These are phyloP conservation scores for Syncephalastrum racemosum DNA, from an alignment of 371 early-diverging fungal genomes.

Conservation along the genomic window DNA sequence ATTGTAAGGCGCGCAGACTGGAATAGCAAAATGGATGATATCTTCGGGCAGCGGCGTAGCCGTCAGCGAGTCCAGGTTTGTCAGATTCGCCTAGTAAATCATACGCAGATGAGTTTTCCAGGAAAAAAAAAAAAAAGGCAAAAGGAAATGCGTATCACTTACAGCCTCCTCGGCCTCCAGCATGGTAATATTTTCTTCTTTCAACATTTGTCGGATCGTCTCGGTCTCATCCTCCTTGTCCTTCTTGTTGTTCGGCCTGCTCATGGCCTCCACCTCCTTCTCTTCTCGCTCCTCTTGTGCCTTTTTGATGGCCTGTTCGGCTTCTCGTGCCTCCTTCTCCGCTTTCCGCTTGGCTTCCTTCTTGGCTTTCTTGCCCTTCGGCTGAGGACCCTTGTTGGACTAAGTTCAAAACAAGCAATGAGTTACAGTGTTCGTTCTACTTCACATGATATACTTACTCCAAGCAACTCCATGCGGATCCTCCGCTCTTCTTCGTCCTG, in stretches of 20 bases:
- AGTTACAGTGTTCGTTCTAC: neutral
- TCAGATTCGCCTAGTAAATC: slow-evolving; percentile 48
- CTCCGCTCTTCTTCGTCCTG: slow-evolving; percentile 93
- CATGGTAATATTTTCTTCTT: slow-evolving; percentile 73
- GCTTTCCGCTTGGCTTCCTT: slow-evolving; percentile 57
- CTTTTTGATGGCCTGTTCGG: slow-evolving; percentile 12
- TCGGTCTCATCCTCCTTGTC: slow-evolving; percentile 46
- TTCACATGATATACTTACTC: slow-evolving; percentile 39
- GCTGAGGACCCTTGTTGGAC: slow-evolving; percentile 73
- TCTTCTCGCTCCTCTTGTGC: slow-evolving; percentile 32
- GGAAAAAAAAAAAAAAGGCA: neutral
- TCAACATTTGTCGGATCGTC: slow-evolving; percentile 65
- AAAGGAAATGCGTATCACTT: slow-evolving; percentile 1
- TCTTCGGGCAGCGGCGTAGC: slow-evolving; percentile 80
- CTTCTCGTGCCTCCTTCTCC: slow-evolving; percentile 29
- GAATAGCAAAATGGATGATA: slow-evolving; percentile 85
- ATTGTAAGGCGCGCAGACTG: slow-evolving; percentile 95
- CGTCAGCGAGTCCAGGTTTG: slow-evolving; percentile 78
- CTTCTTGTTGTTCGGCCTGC: slow-evolving; percentile 14
- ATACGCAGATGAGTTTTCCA: slow-evolving; percentile 3
- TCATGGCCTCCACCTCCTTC: slow-evolving; percentile 32
- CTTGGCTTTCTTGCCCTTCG: slow-evolving; percentile 73
- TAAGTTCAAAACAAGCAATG: slow-evolving; percentile 14
- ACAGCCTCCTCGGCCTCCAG: slow-evolving; percentile 65
- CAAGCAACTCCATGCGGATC: slow-evolving; percentile 80